Evolutionary conservation across 2,329 filamentous ascomycete genomes (phyloP).

Genomic region (Lecanicillium sp.): DNA sequence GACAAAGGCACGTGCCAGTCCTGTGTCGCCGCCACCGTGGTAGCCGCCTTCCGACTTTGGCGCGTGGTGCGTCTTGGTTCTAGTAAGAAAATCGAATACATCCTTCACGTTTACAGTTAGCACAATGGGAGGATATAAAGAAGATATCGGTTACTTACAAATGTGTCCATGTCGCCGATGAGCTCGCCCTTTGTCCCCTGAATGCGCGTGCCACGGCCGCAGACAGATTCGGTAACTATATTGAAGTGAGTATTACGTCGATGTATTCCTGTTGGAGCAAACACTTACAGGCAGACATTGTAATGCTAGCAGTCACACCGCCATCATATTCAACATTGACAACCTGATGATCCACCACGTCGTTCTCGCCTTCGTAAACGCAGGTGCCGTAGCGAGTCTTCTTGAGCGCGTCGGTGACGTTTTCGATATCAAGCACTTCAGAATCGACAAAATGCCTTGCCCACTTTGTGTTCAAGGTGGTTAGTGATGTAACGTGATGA

Average conservation of each 20-base stretch:
- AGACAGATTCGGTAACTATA: constrained; percentile 11
- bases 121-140: not conserved
- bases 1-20: constrained; percentile 11
- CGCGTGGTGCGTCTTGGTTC: constrained; percentile 8
- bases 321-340: constrained; percentile 12
- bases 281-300: constrained; percentile 13
- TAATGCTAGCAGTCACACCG: constrained; percentile 10
- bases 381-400: constrained; percentile 10
- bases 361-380: constrained; percentile 12
- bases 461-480: constrained; percentile 4
- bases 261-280: too few species aligned
- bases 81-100: constrained; percentile 11
- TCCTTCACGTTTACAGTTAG: constrained; percentile 1
- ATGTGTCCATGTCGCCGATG: constrained; percentile 12
- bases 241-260: not conserved
- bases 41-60: constrained; percentile 11
- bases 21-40: constrained; percentile 11
- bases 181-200: constrained; percentile 13
- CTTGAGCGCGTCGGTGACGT: constrained; percentile 10
- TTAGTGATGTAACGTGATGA: not conserved
- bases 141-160: constrained; percentile 6
- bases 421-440: constrained; percentile 11
- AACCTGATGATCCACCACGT: constrained; percentile 12
- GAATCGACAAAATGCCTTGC: constrained; percentile 11
- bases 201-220: constrained; percentile 11